Evolutionary conservation across 75 land plant genomes (phyloP).

Genomic region (Picea glauca): DNA sequence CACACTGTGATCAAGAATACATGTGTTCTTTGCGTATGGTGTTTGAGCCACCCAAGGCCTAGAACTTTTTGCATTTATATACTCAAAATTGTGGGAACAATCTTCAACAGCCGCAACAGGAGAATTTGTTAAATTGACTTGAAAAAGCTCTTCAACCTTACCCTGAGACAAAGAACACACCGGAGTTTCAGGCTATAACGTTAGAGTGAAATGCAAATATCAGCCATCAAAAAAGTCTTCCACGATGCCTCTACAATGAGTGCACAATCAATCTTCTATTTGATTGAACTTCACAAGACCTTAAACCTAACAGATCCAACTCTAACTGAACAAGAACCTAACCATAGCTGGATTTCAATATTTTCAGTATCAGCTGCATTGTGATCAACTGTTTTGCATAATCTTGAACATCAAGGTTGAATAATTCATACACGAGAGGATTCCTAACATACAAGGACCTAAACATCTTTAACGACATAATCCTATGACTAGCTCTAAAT

Average conservation of each 20-base stretch:
- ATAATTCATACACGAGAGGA: too few relatives aligned
- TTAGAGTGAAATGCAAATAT: not conserved
- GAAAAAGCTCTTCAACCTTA: conserved; percentile 52
- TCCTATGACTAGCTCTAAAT: too few relatives aligned
- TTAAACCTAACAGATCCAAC: not conserved
- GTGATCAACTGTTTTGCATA: not conserved
- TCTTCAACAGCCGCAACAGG: conserved; percentile 58
- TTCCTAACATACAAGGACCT: too few relatives aligned
- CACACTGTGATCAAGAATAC: conserved; percentile 39
- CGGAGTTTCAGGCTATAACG: not conserved
- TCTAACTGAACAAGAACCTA: conserved; percentile 1
- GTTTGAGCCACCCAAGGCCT: conserved; percentile 38
- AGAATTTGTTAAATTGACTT: conserved; percentile 27
- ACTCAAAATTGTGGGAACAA: conserved; percentile 41
- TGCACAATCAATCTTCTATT: conserved; percentile 1
- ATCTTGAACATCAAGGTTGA: too few relatives aligned
- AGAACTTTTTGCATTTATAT: conserved; percentile 33
- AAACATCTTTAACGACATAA: too few relatives aligned
- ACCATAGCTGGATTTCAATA: not conserved
- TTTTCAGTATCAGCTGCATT: not conserved
- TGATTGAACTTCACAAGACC: not conserved
- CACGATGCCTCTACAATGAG: not conserved
- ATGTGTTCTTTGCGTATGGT: conserved; percentile 38
- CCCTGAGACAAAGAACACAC: conserved; percentile 30
- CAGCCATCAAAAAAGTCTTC: not conserved